Evolutionary conservation across 345 rosid species (phyloP).

Genomic region (Hypericum perforatum): DNA sequence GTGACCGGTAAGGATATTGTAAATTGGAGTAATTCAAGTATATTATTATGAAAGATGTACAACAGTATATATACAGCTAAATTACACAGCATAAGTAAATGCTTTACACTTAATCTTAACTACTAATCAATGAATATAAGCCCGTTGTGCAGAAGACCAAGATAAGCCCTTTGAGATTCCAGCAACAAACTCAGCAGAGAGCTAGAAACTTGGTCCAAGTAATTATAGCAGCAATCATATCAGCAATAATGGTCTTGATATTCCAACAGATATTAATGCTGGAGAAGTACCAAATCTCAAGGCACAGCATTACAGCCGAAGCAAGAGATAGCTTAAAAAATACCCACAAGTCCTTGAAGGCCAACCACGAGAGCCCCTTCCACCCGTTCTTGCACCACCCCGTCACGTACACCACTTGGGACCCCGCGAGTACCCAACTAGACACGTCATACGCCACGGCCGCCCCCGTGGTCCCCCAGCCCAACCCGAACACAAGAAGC

Average conservation of each 20-base stretch:
- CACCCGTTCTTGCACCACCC: slow-evolving; percentile 38
- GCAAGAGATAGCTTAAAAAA: slow-evolving; percentile 46
- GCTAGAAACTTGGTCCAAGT: too few species aligned
- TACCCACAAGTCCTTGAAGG: slow-evolving; percentile 40
- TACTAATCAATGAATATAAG: too few species aligned
- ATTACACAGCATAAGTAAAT: too few species aligned
- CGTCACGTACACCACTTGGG: slow-evolving; percentile 41
- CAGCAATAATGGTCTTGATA: too few species aligned
- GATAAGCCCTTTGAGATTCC: too few species aligned
- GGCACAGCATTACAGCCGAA: slow-evolving; percentile 54
- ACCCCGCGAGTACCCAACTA: slow-evolving; percentile 35
- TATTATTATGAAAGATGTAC: too few species aligned
- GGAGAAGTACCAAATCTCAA: slow-evolving; percentile 56
- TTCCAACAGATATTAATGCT: slow-evolving; percentile 40
- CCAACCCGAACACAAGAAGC: slow-evolving; percentile 33
- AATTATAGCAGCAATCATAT: too few species aligned
- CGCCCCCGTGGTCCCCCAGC: slow-evolving; percentile 54
- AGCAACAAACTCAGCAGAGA: too few species aligned
- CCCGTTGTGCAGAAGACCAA: too few species aligned
- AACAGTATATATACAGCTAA: too few species aligned
- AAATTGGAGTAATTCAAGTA: too few species aligned
- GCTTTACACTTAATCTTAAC: too few species aligned
- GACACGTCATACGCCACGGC: slow-evolving; percentile 50
- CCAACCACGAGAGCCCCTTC: slow-evolving; percentile 42
- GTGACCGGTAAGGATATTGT: slow-evolving; percentile 52